Percentiles rank a stretch among this genome's conserved stretches.
Conservation (phyloP, 108 stramenopile genomes). For the Bacterosira constricta region DNA sequence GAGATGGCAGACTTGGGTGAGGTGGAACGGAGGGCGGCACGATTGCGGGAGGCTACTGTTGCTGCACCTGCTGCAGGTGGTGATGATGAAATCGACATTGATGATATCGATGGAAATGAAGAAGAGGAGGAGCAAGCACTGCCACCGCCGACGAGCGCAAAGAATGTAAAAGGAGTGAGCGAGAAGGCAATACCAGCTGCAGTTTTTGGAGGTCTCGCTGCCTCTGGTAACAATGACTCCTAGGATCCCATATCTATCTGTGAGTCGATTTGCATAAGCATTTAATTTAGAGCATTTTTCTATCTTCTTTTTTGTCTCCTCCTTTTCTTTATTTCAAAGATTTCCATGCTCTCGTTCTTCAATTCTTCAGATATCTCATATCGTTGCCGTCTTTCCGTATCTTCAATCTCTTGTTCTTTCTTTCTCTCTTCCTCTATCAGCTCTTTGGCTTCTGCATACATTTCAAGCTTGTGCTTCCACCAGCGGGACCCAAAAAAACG, state of each 20-base stretch:
- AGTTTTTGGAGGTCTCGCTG: conserved; percentile 76
- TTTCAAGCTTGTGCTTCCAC: conserved; percentile 42
- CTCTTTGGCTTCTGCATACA: conserved; percentile 21
- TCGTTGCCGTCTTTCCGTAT: conserved; percentile 21
- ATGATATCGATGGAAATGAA: conserved; percentile 53
- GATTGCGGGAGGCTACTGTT: conserved; percentile 66
- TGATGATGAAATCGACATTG: conserved; percentile 81
- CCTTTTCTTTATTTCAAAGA: not conserved
- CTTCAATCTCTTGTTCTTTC: conserved; percentile 2
- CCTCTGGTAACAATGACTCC: conserved; percentile 15
- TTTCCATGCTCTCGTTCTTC: conserved; percentile 7
- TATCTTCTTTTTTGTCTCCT: not conserved
- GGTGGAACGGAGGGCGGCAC: conserved; percentile 87
- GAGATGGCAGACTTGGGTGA: conserved; percentile 76
- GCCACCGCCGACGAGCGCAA: not conserved
- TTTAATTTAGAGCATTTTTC: not conserved
- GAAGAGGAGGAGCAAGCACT: conserved; percentile 36
- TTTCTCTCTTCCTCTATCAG: conserved; percentile 12
- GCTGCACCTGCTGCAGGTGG: conserved; percentile 1
- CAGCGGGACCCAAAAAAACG: conserved; percentile 28
- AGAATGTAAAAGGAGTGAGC: conserved; percentile 34
- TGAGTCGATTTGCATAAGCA: not conserved
- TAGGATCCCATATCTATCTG: not conserved
- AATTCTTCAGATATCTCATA: conserved; percentile 26
- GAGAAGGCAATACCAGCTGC: conserved; percentile 76